Percentiles rank a stretch among this genome's conserved stretches.
These are phyloP conservation scores for Alternaria gaisen DNA, from an alignment of 2,329 filamentous ascomycete genomes.

Conservation along the genomic window DNA sequence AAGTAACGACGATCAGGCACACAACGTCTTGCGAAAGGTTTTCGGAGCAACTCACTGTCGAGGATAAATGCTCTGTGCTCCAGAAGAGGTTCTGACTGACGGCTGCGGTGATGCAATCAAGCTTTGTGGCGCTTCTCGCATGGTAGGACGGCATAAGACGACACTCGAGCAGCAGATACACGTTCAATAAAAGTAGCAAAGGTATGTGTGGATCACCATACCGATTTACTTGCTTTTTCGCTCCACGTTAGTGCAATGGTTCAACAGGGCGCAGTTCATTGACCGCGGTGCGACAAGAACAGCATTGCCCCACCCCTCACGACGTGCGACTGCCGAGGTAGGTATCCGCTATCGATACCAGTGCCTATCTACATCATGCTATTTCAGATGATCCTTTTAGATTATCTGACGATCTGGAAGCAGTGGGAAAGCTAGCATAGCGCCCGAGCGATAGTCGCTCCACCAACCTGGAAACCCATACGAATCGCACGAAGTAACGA, in stretches of 20 bases:
- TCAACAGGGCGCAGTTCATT: not conserved
- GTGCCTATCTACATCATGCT: not conserved
- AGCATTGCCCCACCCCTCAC: constrained; percentile 3
- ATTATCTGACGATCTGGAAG: not conserved
- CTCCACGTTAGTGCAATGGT: not conserved
- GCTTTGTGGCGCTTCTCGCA: constrained; percentile 47
- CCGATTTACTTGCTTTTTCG: not conserved
- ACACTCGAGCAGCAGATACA: constrained; percentile 13
- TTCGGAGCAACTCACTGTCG: not conserved
- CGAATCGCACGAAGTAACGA: constrained; percentile 2
- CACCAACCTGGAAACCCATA: constrained; percentile 15
- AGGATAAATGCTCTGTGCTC: not conserved
- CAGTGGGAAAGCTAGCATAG: constrained; percentile 11
- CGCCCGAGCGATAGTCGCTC: constrained; percentile 11
- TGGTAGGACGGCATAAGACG: constrained; percentile 21
- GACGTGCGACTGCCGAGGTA: constrained; percentile 15
- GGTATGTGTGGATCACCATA: not conserved
- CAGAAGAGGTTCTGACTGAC: constrained; percentile 29
- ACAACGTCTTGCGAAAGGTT: constrained; percentile 7
- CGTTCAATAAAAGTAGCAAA: constrained; percentile 6
- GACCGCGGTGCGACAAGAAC: constrained; percentile 8
- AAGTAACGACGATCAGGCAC: constrained; percentile 16
- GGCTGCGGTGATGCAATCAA: constrained; percentile 38
- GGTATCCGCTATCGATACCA: constrained; percentile 9
- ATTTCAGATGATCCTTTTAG: not conserved